Base-by-base conservation (phyloP, 1,284 basidiomycete genomes). In the Vanrija pseudolonga region DNA sequence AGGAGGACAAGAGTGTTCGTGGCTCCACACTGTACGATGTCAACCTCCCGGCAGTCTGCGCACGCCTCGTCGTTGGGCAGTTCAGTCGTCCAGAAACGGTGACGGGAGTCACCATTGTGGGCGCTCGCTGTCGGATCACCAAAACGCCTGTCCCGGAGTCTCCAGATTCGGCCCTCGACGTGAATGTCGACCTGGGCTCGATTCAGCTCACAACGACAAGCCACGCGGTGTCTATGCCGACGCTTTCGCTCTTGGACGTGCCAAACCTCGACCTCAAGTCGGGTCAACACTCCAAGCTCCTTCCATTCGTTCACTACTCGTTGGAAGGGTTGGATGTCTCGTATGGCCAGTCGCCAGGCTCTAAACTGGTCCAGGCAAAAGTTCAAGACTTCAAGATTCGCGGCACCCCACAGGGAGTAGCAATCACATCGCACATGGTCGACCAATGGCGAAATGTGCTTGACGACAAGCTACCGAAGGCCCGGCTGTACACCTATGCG, bases 381-480 rank as follows among this genome's bases (percentile, higher is more conserved):
- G 32, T 47, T 12, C 43, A 45, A 5, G 51, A 53, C 19, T 38
- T 47, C 19, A 45, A 45, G 2, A 23, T 58, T 3, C 49, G 61
- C 23, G 51, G 51, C 0, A 59, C 65, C 17, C 67, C 64, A 0
- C 46, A 57, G 6, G 55, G 56, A 4, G 44, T 65, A 8, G 52
- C 60, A 2, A 47, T 51, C 28, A 49, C 59, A n/a, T 39, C 47
- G 4, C 36, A 58, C 18, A 44, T 65, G 22, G 17, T 60, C 6
- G 48, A 52, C 18, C 23, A 47, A 9, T 69, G 67, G 67, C 15
- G 7, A 14, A 36, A 48, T 2, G 48, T 53, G 6, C 12, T 61
- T 18, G 32, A 28, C 22, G 32, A 50, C 19, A 45, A 24, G 2
- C 36, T 56, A 6, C 53, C 53, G 2, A 41, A 36, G 17, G 15